Conservation (phyloP, 805 yeast species). For the Saturnispora silvae region DNA sequence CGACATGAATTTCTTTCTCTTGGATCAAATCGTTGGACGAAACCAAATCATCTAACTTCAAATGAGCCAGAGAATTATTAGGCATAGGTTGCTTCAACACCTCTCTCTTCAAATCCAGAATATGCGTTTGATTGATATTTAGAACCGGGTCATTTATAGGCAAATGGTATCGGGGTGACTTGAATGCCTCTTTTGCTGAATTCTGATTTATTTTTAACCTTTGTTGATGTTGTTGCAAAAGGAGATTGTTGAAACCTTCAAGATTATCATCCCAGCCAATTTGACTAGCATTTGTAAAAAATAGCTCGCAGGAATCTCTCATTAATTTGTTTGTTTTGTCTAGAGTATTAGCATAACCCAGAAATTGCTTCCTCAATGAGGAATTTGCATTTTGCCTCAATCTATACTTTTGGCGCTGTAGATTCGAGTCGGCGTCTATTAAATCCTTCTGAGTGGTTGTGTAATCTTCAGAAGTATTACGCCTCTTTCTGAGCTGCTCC, state of each 20-base stretch:
- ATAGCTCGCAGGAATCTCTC: conserved; percentile 6
- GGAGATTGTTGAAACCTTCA: conserved; percentile 3
- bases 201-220: conserved; percentile 5
- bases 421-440: conserved; percentile 6
- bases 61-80: neutral
- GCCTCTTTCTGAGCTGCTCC: conserved; percentile 5
- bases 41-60: no score
- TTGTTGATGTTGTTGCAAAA: conserved; percentile 8
- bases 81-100: neutral
- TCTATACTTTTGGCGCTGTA: conserved; percentile 6
- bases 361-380: conserved; percentile 4
- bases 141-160: no score
- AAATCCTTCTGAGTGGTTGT: conserved; percentile 6
- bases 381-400: conserved; percentile 8
- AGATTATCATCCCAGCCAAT: conserved; percentile 7
- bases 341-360: conserved; percentile 5
- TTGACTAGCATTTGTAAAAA: conserved; percentile 9
- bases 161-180: neutral
- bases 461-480: conserved; percentile 7
- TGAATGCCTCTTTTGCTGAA: conserved; percentile 2
- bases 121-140: no score
- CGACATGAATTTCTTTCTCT: no score
- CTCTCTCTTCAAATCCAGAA: no score
- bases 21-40: no score
- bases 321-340: conserved; percentile 1